These are phyloP conservation scores for Cryptosporidium muris DNA, from an alignment of 169 alveolate genomes.

Conservation along the genomic window DNA sequence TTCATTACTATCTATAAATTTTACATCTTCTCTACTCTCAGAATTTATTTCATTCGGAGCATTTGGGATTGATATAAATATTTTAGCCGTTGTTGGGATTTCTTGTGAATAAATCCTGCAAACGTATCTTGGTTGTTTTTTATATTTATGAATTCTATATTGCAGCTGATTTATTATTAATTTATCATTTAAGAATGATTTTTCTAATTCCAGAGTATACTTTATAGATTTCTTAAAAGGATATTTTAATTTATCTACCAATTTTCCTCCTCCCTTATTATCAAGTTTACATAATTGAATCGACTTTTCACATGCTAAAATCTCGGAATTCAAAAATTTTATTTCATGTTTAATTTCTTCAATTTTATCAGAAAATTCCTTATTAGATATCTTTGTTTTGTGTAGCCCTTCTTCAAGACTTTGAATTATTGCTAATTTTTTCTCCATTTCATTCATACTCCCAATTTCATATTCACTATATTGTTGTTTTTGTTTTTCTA, in stretches of 20 bases:
- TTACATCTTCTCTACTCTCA: too few relatives aligned
- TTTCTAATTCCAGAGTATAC: constrained; percentile 36
- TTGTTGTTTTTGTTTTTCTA: not conserved
- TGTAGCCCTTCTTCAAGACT: not conserved
- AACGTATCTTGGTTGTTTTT: constrained; percentile 36
- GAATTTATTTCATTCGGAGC: not conserved
- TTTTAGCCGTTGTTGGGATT: constrained; percentile 31
- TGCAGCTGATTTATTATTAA: constrained; percentile 35
- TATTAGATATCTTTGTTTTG: not conserved
- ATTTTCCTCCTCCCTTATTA: not conserved
- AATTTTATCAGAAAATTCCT: constrained; percentile 9
- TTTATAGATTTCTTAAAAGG: constrained; percentile 50
- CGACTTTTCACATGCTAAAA: constrained; percentile 42
- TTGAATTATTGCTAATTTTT: not conserved
- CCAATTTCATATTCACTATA: constrained; percentile 1
- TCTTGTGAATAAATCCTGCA: constrained; percentile 49
- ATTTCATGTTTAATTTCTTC: constrained; percentile 15
- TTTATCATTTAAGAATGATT: constrained; percentile 31
- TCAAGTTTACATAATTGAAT: constrained; percentile 15
- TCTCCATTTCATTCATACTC: not conserved
- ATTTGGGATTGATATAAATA: constrained; percentile 33
- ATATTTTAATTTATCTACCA: constrained; percentile 8
- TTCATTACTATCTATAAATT: not conserved
- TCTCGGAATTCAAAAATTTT: constrained; percentile 16
- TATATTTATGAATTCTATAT: constrained; percentile 41